These are phyloP conservation scores for Lichtheimia corymbifera DNA, from an alignment of 371 early-diverging fungal genomes.

Conservation along the genomic window DNA sequence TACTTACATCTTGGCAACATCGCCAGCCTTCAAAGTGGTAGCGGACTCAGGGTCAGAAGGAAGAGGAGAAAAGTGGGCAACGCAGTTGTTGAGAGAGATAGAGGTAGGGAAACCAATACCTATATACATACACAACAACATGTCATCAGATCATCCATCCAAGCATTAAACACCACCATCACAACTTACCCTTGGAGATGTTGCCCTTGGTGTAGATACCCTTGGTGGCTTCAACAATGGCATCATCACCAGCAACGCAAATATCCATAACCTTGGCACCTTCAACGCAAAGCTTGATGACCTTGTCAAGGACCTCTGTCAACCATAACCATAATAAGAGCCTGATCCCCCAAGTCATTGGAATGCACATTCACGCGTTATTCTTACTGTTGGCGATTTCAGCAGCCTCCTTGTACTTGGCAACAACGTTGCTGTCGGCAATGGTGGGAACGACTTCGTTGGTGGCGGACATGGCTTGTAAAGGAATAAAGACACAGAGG, in stretches of 20 bases:
- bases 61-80: constrained; percentile 85
- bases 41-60: constrained; percentile 62
- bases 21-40: constrained; percentile 70
- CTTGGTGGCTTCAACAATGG: constrained; percentile 62
- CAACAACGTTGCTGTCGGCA: constrained; percentile 69
- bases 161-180: background rate
- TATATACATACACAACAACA: constrained; percentile 12
- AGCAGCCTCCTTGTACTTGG: constrained; percentile 89
- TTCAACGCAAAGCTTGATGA: constrained; percentile 67
- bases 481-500: constrained; percentile 4
- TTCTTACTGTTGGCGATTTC: constrained; percentile 78
- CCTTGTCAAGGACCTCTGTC: constrained; percentile 68
- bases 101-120: constrained; percentile 91
- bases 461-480: constrained; percentile 18
- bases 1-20: constrained; percentile 86
- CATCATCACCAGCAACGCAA: constrained; percentile 82
- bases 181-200: constrained; percentile 63
- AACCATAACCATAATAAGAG: too few relatives aligned
- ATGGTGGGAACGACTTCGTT: constrained; percentile 39
- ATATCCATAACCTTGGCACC: constrained; percentile 80
- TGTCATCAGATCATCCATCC: background rate
- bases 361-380: background rate
- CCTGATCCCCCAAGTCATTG: background rate
- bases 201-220: constrained; percentile 63
- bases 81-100: constrained; percentile 83